Conservation (phyloP, 1,284 basidiomycete species). For the Sporisorium reilianum region DNA sequence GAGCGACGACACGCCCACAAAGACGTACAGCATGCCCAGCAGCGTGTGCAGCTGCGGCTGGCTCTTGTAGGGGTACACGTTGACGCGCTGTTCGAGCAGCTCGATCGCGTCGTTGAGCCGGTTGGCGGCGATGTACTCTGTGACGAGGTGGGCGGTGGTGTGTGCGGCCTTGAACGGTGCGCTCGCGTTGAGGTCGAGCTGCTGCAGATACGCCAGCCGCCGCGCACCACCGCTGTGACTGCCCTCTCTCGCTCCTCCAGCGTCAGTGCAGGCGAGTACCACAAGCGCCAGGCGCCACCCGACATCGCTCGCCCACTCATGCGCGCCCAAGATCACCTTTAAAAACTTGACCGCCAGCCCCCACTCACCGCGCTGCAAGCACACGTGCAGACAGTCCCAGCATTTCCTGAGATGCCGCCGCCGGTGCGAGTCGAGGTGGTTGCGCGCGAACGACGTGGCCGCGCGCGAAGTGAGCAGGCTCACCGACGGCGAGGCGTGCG, state of each 20-base stretch:
- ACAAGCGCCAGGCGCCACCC: constrained; percentile 9
- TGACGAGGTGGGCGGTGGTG: constrained; percentile 17
- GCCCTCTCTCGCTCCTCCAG: neutral
- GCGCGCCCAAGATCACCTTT: constrained; percentile 19
- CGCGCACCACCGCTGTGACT: too few species aligned
- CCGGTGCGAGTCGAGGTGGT: constrained; percentile 15
- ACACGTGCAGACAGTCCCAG: constrained; percentile 30
- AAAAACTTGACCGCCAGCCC: constrained; percentile 19
- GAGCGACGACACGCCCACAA: constrained; percentile 18
- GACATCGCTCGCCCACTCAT: constrained; percentile 34
- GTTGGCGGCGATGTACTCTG: constrained; percentile 18
- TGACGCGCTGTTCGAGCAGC: constrained; percentile 29
- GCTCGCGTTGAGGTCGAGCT: constrained; percentile 16
- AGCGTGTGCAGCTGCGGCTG: constrained; percentile 23
- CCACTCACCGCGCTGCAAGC: constrained; percentile 18
- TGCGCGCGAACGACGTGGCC: constrained; percentile 1
- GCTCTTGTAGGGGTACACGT: constrained; percentile 30
- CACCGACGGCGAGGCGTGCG: constrained; percentile 22
- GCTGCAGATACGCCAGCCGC: constrained; percentile 13
- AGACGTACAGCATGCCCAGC: constrained; percentile 41
- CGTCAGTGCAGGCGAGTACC: neutral
- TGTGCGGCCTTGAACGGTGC: constrained; percentile 20
- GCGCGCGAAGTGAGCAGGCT: constrained; percentile 18
- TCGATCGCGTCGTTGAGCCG: constrained; percentile 34
- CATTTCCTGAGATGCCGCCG: constrained; percentile 26